Percentiles rank a stretch among this genome's conserved stretches.
Conservation (phyloP, 768 basidiomycete species). For the Xerocomus potaroensis region DNA sequence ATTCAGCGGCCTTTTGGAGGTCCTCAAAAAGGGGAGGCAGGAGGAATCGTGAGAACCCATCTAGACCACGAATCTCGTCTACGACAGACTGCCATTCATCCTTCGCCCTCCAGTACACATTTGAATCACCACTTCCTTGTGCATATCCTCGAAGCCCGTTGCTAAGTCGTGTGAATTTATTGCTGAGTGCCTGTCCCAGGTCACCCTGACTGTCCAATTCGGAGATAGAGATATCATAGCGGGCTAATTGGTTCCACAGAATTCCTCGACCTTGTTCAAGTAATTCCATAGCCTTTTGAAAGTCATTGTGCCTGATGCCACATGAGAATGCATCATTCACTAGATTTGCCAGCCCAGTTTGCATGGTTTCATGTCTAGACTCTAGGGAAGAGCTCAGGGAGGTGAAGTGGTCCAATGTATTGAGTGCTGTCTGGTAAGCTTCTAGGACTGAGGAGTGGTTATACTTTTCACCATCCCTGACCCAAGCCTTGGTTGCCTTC, state of each 20-base stretch:
- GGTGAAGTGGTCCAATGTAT: neutral
- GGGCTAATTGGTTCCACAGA: neutral
- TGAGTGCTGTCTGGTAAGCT: neutral
- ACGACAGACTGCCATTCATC: no score
- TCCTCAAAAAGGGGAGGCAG: no score
- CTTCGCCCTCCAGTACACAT: no score
- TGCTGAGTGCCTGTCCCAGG: neutral
- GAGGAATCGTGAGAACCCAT: no score
- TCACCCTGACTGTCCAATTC: neutral
- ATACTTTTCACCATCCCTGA: neutral
- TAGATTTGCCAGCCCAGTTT: neutral
- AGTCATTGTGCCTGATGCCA: neutral
- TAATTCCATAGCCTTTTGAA: neutral
- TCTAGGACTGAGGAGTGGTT: neutral
- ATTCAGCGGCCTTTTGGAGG: no score
- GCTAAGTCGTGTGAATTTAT: neutral
- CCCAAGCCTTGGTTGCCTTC: neutral
- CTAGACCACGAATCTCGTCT: no score
- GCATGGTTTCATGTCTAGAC: neutral
- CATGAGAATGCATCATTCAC: neutral
- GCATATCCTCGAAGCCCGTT: neutral
- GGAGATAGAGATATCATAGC: neutral
- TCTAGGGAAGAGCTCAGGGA: neutral
- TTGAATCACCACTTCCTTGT: neutral
- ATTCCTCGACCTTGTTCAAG: neutral